phyloP scores from a whole-genome alignment of 768 basidiomycete genomes.

The Naganishia friedmannii region DNA sequence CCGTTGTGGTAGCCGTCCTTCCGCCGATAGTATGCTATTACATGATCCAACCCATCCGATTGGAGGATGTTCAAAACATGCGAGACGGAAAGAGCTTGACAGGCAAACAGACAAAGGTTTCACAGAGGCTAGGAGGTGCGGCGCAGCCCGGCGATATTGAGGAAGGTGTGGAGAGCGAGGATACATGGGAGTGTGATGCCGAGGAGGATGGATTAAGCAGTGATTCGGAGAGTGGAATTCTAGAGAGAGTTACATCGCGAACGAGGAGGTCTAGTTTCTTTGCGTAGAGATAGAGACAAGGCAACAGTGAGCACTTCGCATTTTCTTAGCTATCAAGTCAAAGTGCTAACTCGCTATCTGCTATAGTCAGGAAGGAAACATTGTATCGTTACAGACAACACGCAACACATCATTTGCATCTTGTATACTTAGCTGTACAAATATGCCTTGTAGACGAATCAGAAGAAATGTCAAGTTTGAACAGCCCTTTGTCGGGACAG shows the following conservation, averaged over 20 bases:
- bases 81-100: conserved; percentile 56
- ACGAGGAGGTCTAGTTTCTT: conserved; percentile 19
- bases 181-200: conserved; percentile 12
- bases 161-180: conserved; percentile 21
- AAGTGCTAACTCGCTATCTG: not conserved
- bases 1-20: conserved; percentile 59
- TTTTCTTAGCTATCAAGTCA: not conserved
- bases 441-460: conserved; percentile 15
- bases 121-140: conserved; percentile 2
- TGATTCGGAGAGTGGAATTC: conserved; percentile 12
- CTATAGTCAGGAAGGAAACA: not conserved
- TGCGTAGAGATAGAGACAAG: conserved; percentile 1
- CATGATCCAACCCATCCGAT: conserved; percentile 65
- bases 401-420: conserved; percentile 1
- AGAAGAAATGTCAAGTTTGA: conserved; percentile 5
- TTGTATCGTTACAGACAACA: conserved; percentile 16
- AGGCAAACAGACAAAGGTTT: conserved; percentile 37
- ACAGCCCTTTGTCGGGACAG: not conserved
- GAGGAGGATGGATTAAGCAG: conserved; percentile 8
- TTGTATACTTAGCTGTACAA: conserved; percentile 26
- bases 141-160: not conserved
- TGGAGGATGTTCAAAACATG: conserved; percentile 70
- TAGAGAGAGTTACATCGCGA: conserved; percentile 12
- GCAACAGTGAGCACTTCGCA: not conserved
- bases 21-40: conserved; percentile 63